Percentiles rank a stretch among this genome's conserved stretches.
phyloP scores from a whole-genome alignment of 176 grass and related monocot genomes.

The Juncus effusus region DNA sequence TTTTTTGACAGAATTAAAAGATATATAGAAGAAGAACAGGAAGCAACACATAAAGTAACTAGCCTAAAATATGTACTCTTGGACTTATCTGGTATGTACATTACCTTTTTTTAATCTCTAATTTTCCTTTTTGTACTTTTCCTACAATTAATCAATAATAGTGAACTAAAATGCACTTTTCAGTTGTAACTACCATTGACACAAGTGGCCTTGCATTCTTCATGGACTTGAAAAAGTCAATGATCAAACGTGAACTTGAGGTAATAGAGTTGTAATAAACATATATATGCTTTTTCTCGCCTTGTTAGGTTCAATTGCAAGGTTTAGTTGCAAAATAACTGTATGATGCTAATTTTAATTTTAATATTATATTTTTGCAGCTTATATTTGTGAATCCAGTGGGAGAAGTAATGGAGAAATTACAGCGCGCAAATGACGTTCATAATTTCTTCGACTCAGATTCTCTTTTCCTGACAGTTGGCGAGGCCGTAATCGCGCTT shows the following conservation, averaged over 20 bases:
- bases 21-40: slow-evolving; percentile 78
- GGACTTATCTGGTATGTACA: slow-evolving; percentile 66
- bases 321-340: neutral
- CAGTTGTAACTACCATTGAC: slow-evolving; percentile 68
- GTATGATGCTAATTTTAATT: neutral
- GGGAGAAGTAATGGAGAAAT: slow-evolving; percentile 95
- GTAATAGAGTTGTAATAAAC: slow-evolving; percentile 25
- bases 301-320: too few relatives aligned
- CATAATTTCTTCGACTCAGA: slow-evolving; percentile 47
- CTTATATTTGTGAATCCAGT: slow-evolving; percentile 80
- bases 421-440: slow-evolving; percentile 65
- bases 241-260: slow-evolving; percentile 57
- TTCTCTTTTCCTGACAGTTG: slow-evolving; percentile 68
- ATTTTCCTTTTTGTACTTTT: neutral
- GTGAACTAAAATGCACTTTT: neutral
- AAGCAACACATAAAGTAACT: slow-evolving; percentile 34
- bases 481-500: slow-evolving; percentile 67
- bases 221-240: slow-evolving; percentile 70
- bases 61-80: slow-evolving; percentile 55
- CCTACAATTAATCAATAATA: slow-evolving; percentile 1
- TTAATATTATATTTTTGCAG: slow-evolving; percentile 26
- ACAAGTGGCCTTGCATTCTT: slow-evolving; percentile 83
- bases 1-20: slow-evolving; percentile 58
- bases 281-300: neutral
- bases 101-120: neutral